Evolutionary conservation across 2,329 filamentous ascomycete species (phyloP), one percentile per base, ranked within the genome.

Genomic region (Eutypa lata): DNA sequence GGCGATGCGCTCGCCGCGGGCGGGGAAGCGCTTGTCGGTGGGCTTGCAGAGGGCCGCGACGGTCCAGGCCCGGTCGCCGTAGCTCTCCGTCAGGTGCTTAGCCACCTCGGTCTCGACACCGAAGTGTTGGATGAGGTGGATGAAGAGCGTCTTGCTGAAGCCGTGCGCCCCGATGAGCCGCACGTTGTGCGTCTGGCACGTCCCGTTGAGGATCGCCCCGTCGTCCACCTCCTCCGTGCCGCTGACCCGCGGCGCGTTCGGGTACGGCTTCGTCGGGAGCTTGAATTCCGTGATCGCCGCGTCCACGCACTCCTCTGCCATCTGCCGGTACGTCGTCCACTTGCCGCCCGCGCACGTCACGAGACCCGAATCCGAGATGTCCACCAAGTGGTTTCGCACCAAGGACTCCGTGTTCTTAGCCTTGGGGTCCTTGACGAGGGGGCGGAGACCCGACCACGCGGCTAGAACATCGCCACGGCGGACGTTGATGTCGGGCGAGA

Each of bases 41-140:
- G 89, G 86, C 16, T 81, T 78, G 62, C 89, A 93, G 47, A 97
- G 78, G 1, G 89, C 83, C 8, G 90, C 91, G 21, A 97, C 91
- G 16, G 88, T 88, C 92, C 92, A 97, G 19, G 92, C 91, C 53
- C 92, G 85, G 72, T 97, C 92, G 60, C 93, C 92, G 68, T 97
- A 97, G 52, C 90, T 89, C 66, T 89, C 83, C 14, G 88, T 88
- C 33, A 97, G 80, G 72, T 97, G 91, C 74, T 91, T 89, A 44
- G 92, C 92, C 19, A 97, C 90, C 63, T 96, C 91, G 18, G 90
- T 96, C 72, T 96, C 92, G 52, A 97, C 75, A 57, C 91, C 91
- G 67, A 90, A 96, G 74, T 96, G 90, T 71, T 97, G 91, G 67
- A 96, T 94, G 35, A 97, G 77, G 71, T 93, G 92, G 78, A 97